Conservation (phyloP, 345 rosid genomes). For the Viola odorata region DNA sequence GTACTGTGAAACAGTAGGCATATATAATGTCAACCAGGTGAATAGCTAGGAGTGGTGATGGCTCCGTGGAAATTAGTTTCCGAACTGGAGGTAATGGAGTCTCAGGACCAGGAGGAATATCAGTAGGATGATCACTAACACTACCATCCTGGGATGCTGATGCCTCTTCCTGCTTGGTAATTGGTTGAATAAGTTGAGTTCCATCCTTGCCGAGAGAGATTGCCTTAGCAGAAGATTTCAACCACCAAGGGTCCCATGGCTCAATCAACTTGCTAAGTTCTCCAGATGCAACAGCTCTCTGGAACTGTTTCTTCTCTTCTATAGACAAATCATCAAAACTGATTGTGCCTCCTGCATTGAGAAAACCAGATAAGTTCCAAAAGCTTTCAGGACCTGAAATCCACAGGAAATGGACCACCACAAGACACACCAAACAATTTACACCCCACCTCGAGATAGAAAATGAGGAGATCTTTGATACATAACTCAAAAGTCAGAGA, state of each 20-base stretch:
- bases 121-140: slow-evolving; percentile 27
- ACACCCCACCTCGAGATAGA: too few relatives aligned
- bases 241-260: slow-evolving; percentile 99
- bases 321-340: slow-evolving; percentile 58
- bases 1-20: slow-evolving; percentile 73
- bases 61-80: slow-evolving; percentile 54
- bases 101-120: slow-evolving; percentile 70
- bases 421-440: too few relatives aligned
- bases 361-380: neutral
- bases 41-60: slow-evolving; percentile 65
- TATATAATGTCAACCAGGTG: slow-evolving; percentile 71
- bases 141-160: slow-evolving; percentile 14
- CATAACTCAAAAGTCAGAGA: too few relatives aligned
- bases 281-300: slow-evolving; percentile 81
- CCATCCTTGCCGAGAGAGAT: slow-evolving; percentile 59
- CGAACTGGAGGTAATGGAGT: slow-evolving; percentile 44
- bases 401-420: neutral
- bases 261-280: slow-evolving; percentile 80
- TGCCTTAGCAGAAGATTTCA: slow-evolving; percentile 54
- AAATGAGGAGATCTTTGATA: too few relatives aligned
- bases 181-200: slow-evolving; percentile 50
- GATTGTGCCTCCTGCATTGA: slow-evolving; percentile 43
- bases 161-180: slow-evolving; percentile 24
- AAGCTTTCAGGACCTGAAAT: slow-evolving; percentile 1
- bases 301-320: slow-evolving; percentile 73